phyloP scores from a whole-genome alignment of 2,329 filamentous ascomycete species.

The Orbilia blumenaviensis region DNA sequence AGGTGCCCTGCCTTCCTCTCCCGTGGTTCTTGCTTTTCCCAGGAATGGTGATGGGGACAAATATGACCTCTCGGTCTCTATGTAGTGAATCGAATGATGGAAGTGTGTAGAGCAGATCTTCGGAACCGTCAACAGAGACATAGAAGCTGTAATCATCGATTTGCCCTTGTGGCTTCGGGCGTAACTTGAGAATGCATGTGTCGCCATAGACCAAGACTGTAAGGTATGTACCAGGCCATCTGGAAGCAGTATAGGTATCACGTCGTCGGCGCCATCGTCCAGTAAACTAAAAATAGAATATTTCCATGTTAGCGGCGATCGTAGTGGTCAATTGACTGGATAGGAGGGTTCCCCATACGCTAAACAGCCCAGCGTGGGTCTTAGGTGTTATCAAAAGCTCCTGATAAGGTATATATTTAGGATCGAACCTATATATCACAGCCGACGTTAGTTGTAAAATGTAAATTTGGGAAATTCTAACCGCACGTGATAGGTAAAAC shows the following conservation, averaged over 20 bases:
- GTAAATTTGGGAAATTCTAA: not conserved
- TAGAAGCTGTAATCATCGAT: constrained; percentile 56
- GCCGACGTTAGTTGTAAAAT: constrained; percentile 2
- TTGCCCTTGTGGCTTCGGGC: constrained; percentile 55
- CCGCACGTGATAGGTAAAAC: constrained; percentile 7
- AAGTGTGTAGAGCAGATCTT: constrained; percentile 56
- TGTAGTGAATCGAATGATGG: constrained; percentile 46
- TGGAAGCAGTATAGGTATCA: constrained; percentile 56
- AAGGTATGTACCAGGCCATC: constrained; percentile 57
- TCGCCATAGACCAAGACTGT: constrained; percentile 56
- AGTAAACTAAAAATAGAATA: constrained; percentile 53
- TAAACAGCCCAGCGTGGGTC: constrained; percentile 56
- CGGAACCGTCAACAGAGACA: constrained; percentile 56
- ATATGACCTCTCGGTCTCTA: constrained; percentile 42
- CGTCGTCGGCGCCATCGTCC: constrained; percentile 57
- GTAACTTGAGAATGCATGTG: constrained; percentile 54
- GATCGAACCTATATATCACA: constrained; percentile 53
- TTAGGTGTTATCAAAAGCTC: constrained; percentile 55
- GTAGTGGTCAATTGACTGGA: not conserved
- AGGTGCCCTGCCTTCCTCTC: constrained; percentile 6
- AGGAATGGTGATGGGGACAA: constrained; percentile 51
- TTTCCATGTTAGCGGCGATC: not conserved
- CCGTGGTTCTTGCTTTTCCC: constrained; percentile 1
- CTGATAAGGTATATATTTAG: constrained; percentile 56
- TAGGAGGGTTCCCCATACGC: constrained; percentile 30